Evolutionary conservation across 2,329 filamentous ascomycete species (phyloP).

Genomic region (Tolypocladium endophyticum): DNA sequence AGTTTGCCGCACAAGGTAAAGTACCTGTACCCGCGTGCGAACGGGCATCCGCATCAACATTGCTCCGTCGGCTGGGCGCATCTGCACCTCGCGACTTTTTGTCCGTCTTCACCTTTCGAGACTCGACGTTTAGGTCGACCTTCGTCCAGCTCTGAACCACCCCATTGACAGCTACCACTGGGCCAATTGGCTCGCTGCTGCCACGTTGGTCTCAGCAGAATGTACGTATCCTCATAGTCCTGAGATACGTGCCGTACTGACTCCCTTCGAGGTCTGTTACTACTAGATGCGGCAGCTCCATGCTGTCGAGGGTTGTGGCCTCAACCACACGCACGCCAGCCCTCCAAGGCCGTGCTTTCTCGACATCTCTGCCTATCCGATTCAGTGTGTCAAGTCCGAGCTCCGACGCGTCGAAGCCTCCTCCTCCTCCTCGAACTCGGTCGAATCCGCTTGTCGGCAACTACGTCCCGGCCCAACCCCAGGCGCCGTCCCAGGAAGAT

Average conservation of each 20-base stretch:
- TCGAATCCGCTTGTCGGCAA: constrained; percentile 21
- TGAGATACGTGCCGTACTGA: neutral
- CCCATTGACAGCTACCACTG: neutral
- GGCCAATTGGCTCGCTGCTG: neutral
- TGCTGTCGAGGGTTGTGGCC: constrained; percentile 18
- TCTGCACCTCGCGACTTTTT: neutral
- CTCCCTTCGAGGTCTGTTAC: constrained; percentile 13
- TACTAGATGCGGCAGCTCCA: constrained; percentile 15
- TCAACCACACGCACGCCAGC: constrained; percentile 9
- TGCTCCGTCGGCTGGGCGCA: neutral
- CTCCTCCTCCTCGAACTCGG: constrained; percentile 6
- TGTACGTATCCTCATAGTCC: neutral
- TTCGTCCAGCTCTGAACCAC: neutral
- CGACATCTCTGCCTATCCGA: constrained; percentile 19
- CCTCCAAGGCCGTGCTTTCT: constrained; percentile 15
- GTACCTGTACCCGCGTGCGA: neutral
- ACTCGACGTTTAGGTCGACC: neutral
- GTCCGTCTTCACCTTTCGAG: neutral
- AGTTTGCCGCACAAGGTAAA: neutral
- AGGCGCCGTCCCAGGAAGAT: constrained; percentile 1
- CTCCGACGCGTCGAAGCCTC: constrained; percentile 1
- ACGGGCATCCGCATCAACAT: neutral
- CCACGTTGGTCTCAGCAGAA: neutral
- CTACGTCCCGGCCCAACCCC: constrained; percentile 7
- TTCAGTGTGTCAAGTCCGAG: constrained; percentile 5